Base-by-base conservation (phyloP, 1,284 basidiomycete genomes). In the Anthracocystis setariae region DNA sequence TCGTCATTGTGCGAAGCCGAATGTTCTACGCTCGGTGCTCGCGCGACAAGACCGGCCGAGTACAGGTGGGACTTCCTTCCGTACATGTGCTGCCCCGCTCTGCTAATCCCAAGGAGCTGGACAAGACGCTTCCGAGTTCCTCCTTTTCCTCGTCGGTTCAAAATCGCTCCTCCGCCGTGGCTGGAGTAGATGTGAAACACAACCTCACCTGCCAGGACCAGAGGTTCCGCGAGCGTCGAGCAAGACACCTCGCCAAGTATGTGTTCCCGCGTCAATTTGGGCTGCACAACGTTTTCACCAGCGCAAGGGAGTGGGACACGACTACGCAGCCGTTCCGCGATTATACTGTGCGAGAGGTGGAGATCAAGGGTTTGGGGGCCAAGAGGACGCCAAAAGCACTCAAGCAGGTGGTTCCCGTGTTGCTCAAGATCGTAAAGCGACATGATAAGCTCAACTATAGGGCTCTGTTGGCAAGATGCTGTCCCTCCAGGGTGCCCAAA, bases 191-290 rank as follows among this genome's bases (percentile, higher is more conserved):
- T 15, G 27, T 8, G 40, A 61, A 47, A 33, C 39, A 39, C 15
- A 32, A 44, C 24, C 3, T 12, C 39, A 46, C 29, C 8, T 37
- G 39, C 13, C 33, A 42, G 25, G 50, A 55, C 23, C 24, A 27
- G 2, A 43, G 23, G 12, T 50, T 73, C 54, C 50, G 61, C 77
- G 60, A 68, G 61, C 18, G 50, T 38, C 49, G 62, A 55, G 86
- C 87, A 1, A 86, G 90, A 21, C 89, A 89, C 73, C 82, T 92
- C 2, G 86, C 89, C 21, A 93, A 92, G 84, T 91, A 94, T 78
- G 85, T 95, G 0, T 94, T 94, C 74, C 89, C 92, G 8, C 86
- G 88, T 27, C 91, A 93, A 71, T 92, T 90, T 73, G 86, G 87
- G 0, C 82, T 94, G 1, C 82, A 86, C 12, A 91, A 86, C 67